A percentile compares a stretch with the other conserved stretches of the same genome.
Evolutionary conservation across 2,329 filamentous ascomycete genomes (phyloP).

Genomic region (Fusarium bactridioides): DNA sequence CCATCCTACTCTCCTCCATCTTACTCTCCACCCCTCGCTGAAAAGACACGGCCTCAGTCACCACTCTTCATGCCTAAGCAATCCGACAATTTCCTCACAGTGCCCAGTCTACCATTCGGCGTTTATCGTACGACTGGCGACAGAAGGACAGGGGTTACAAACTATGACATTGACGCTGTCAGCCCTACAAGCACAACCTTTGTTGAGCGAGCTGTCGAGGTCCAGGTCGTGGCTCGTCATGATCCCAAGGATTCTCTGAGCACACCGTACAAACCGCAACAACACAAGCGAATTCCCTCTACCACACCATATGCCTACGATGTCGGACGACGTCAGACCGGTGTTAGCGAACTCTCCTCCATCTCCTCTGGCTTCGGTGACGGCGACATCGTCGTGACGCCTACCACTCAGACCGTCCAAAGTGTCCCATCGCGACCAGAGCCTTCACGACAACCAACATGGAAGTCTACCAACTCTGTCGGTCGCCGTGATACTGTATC

Average conservation of each 20-base stretch:
- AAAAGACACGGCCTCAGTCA: constrained; percentile 31
- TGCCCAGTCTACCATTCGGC: constrained; percentile 29
- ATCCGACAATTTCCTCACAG: constrained; percentile 35
- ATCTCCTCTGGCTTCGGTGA: constrained; percentile 72
- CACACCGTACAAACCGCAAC: constrained; percentile 12
- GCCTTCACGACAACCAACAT: constrained; percentile 21
- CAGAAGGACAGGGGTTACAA: constrained; percentile 7
- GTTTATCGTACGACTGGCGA: constrained; percentile 27
- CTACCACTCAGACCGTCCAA: constrained; percentile 30
- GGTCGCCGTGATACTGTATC: constrained; percentile 59
- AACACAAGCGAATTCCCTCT: constrained; percentile 29
- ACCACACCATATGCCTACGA: constrained; percentile 30
- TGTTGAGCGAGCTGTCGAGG: constrained; percentile 33
- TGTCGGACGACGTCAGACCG: constrained; percentile 42
- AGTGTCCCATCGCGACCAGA: constrained; percentile 24
- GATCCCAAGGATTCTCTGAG: constrained; percentile 23
- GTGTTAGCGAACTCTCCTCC: constrained; percentile 63
- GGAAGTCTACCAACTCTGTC: constrained; percentile 22
- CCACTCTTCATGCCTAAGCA: constrained; percentile 29
- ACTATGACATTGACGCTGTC: constrained; percentile 24
- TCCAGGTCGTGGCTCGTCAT: constrained; percentile 33
- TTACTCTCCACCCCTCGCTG: constrained; percentile 13
- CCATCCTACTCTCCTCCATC: constrained; percentile 21
- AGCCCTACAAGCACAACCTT: constrained; percentile 38
- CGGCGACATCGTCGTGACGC: constrained; percentile 62